Conservation (phyloP, 1,139 yeast species). For the Diutina rugosa region DNA sequence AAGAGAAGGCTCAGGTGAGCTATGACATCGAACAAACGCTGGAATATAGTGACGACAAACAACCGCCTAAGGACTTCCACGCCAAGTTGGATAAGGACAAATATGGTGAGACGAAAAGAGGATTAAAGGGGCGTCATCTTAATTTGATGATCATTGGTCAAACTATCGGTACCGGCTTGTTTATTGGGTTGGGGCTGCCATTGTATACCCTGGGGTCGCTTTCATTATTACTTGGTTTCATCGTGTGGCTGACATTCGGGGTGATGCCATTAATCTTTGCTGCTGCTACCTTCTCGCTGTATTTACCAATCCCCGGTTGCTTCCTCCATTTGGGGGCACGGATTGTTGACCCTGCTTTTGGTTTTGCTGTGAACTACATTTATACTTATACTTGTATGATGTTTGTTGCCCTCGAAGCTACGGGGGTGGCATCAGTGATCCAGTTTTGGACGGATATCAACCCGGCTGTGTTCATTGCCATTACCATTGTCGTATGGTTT, state of each 20-base stretch:
- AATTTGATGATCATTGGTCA: conserved; percentile 40
- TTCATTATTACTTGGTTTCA: conserved; percentile 22
- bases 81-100: conserved; percentile 18
- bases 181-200: conserved; percentile 23
- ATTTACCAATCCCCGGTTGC: conserved; percentile 25
- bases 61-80: conserved; percentile 14
- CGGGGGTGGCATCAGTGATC: conserved; percentile 22
- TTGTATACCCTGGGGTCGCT: conserved; percentile 24
- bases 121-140: conserved; percentile 31
- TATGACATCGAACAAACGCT: not conserved
- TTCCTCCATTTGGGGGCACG: conserved; percentile 24
- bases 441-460: conserved; percentile 27
- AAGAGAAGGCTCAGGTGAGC: not conserved
- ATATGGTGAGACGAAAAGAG: conserved; percentile 24
- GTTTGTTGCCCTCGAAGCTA: conserved; percentile 25
- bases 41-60: not conserved
- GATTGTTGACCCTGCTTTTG: conserved; percentile 28
- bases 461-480: conserved; percentile 24
- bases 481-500: conserved; percentile 16
- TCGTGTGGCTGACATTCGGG: conserved; percentile 19
- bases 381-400: conserved; percentile 24
- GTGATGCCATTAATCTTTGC: conserved; percentile 30
- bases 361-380: conserved; percentile 24
- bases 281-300: conserved; percentile 28
- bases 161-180: conserved; percentile 36